Base-by-base conservation (phyloP, 2,329 filamentous ascomycete species). In the Exophiala lecanii-corni region DNA sequence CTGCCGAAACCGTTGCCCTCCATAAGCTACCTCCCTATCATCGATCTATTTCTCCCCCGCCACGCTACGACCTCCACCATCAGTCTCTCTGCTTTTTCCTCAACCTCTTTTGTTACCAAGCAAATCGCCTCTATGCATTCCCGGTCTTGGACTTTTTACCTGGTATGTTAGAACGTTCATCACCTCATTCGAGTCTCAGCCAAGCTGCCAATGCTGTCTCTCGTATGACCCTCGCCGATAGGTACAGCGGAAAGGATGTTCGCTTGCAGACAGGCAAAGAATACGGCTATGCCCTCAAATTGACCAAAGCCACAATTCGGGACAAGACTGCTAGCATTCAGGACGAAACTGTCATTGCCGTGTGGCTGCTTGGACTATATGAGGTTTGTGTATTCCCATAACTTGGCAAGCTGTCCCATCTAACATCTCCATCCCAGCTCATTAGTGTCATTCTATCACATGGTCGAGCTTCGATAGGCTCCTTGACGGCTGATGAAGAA, bases 21-120 rank as follows among this genome's bases (percentile, higher is more conserved):
- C 15, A 42, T 20, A 42, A 45, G 9, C 9, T 41, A 9, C 30
- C 39, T 7, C 35, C 38, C 15, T 16, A 23, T 39, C 45, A 34
- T 23, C 45, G 36, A 23, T 34, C 43, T 16, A 50, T 45, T 18
- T 43, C 47, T 9, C 47, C 46, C 9, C 43, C 51, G 2, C 41
- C 45, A 21, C 50, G 47, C n/a, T 55, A 55, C 32, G 51, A 55
- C 30, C 42, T 55, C 25, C 45, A 47, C 13, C 53, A 55, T 38
- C 53, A 55, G 31, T 51, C 53, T 17, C 38, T 53, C 6, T 55
- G 53, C 44, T 54, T 54, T 39, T 55, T 55, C 32, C 40, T 55
- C 26, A 51, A 55, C 26, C 18, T 55, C 9, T 55, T 55, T 34
- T 55, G 50, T 31, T 52, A 45, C 31, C 53, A 55, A 25, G 51